These are phyloP conservation scores for Solanum hybrid DNA, from an alignment of 305 asterid genomes.

Conservation along the genomic window DNA sequence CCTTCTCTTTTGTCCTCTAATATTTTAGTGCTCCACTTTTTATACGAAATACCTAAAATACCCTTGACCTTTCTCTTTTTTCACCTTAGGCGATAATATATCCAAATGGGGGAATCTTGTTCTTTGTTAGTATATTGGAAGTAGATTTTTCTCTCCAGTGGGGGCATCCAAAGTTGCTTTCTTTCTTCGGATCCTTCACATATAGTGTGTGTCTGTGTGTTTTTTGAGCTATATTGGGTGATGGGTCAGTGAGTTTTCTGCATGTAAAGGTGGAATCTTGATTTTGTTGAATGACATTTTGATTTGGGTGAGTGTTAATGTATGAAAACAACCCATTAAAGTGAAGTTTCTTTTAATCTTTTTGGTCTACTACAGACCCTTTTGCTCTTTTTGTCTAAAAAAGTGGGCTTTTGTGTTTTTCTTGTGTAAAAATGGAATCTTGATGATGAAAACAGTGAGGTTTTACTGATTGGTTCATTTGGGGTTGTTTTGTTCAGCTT, in stretches of 20 bases:
- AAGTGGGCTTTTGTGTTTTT: neutral
- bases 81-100: neutral
- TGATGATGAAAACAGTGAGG: constrained; percentile 6
- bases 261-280: neutral
- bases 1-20: neutral
- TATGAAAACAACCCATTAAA: neutral
- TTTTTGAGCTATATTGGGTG: neutral
- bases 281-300: neutral
- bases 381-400: neutral
- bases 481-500: neutral
- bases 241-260: neutral
- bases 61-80: neutral
- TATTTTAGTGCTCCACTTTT: neutral
- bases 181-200: constrained; percentile 10
- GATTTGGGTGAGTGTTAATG: neutral
- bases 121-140: neutral
- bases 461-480: constrained; percentile 2
- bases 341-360: neutral
- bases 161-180: constrained; percentile 5
- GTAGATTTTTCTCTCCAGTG: constrained; percentile 1
- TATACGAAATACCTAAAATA: neutral
- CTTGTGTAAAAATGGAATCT: neutral
- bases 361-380: neutral
- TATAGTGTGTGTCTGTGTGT: neutral
- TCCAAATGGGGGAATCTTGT: constrained; percentile 9